These are phyloP conservation scores for Voacanga thouarsii DNA, from an alignment of 257 asterid genomes.

Conservation along the genomic window DNA sequence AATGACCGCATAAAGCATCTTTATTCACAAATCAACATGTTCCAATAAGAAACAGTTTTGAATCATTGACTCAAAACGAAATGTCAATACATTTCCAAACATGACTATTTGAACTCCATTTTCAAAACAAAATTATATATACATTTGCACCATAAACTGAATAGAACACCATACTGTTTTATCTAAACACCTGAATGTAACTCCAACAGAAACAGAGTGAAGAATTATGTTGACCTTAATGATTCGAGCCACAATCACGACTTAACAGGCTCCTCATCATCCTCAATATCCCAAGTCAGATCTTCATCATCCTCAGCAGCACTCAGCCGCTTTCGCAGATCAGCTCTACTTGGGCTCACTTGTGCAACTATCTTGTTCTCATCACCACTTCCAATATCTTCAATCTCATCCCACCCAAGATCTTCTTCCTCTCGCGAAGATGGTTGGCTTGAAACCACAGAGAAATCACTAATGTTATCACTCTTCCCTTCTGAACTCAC, in stretches of 20 bases:
- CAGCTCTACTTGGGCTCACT: constrained; percentile 25
- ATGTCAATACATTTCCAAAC: background rate
- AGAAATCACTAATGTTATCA: constrained; percentile 59
- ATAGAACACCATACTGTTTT: background rate
- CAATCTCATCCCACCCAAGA: constrained; percentile 88
- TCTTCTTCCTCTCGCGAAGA: constrained; percentile 67
- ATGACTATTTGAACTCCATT: background rate
- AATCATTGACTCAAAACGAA: background rate
- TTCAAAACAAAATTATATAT: background rate
- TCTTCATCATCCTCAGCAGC: constrained; percentile 66
- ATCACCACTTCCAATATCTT: constrained; percentile 61
- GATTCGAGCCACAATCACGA: constrained; percentile 26
- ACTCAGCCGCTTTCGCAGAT: constrained; percentile 41
- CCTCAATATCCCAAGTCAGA: constrained; percentile 74
- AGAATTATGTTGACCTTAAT: background rate
- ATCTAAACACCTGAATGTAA: background rate
- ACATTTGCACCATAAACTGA: background rate
- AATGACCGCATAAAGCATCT: background rate
- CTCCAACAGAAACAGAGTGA: background rate
- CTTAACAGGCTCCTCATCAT: constrained; percentile 47
- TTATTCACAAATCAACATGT: background rate
- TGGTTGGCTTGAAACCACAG: constrained; percentile 61
- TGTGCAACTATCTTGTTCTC: constrained; percentile 38
- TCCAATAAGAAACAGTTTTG: background rate
- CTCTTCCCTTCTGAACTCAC: constrained; percentile 62